Evolutionary conservation across 2,329 filamentous ascomycete genomes (phyloP), one percentile per base, ranked within the genome.

Genomic region (Chaetomium strumarium): DNA sequence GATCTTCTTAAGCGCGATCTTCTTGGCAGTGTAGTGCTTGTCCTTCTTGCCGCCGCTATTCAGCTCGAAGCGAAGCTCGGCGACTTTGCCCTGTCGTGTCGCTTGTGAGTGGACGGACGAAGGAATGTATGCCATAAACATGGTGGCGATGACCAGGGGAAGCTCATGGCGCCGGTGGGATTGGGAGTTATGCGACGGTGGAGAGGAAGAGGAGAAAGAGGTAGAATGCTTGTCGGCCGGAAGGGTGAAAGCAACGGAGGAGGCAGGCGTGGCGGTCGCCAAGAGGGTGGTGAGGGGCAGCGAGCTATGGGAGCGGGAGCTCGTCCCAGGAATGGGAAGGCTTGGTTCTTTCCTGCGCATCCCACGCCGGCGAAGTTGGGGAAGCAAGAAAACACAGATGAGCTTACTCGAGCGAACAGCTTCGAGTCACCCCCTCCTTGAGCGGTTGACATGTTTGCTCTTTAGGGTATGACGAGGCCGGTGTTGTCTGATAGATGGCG

Each of bases 1-100:
- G 62, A 99, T 97, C 79, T 96, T 96, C 80, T 99, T 99, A 58
- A 99, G 79, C 11, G 93, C 91, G 67, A 96, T 95, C 81, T 97
- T 97, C 79, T 97, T 99, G 60, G 84, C 83, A 41, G 86, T 81
- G 72, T 90, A 86, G 73, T 95, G 96, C 80, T 96, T 97, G 75
- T 99, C 93, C 76, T 97, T 99, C 78, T 95, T 96, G 61, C 88
- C 86, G 68, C 90, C 90, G 71, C 85, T 89, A 72, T 90, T 91
- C 68, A 99, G 82, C 77, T 99, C 93, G 68, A 88, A 83, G 70
- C 93, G 90, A 67, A 99, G 79, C 81, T 99, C 93, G 58, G 92
- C 91, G 61, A 97, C 93, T 80, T 99, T 99, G 79, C 93, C 93
- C 93, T 99, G 88, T 75, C 72, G 64, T 69, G 71, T 70, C 68